These are phyloP conservation scores for Fusarium oligoseptatum DNA, from an alignment of 2,329 filamentous ascomycete species.

Conservation along the genomic window DNA sequence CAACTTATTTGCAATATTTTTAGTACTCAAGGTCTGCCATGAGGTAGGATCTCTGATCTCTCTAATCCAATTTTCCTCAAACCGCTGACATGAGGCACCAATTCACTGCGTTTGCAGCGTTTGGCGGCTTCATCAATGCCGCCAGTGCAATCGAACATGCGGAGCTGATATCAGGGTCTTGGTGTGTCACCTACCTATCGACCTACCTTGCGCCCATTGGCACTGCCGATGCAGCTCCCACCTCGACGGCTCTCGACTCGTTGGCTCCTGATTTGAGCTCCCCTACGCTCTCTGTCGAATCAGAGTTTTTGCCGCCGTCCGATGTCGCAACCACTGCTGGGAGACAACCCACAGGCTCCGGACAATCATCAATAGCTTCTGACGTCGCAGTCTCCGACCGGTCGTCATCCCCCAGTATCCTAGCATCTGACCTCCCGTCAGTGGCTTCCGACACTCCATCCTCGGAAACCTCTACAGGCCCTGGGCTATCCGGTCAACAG, in stretches of 20 bases:
- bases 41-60: neutral
- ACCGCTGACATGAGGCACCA: neutral
- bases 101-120: neutral
- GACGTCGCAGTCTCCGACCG: neutral
- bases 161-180: neutral
- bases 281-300: neutral
- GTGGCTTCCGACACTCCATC: neutral
- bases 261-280: neutral
- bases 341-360: neutral
- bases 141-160: neutral
- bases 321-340: neutral
- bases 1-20: neutral
- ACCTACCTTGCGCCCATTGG: constrained; percentile 3
- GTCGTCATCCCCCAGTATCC: neutral
- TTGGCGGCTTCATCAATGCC: neutral
- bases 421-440: neutral
- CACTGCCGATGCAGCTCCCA: neutral
- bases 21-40: neutral
- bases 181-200: constrained; percentile 7
- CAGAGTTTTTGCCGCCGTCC: neutral
- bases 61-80: too few species aligned
- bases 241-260: neutral
- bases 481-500: neutral
- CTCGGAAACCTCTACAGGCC: neutral
- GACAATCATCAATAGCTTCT: neutral